Evolutionary conservation across 495 filamentous ascomycete genomes (phyloP), one percentile per base, ranked within the genome.

Genomic region (Podospora comata): DNA sequence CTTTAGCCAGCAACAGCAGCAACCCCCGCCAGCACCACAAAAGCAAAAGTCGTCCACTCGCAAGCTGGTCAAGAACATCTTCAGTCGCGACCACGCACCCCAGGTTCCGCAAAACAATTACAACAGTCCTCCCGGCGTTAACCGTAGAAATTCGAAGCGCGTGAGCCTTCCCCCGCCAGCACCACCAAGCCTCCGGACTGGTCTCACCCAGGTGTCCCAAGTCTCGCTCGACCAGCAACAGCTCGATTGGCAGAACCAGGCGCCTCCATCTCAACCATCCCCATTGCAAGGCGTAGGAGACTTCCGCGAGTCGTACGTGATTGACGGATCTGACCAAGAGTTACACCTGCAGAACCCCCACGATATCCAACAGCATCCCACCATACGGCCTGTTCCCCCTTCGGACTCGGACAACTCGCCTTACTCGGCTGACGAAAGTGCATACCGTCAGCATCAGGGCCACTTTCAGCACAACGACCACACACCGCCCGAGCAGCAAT

Each of bases 111-210:
- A 72, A 23, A 70, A 68, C 62, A 74, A 79, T 15, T 80, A 82
- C 77, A 79, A 79, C 70, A 81, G 78, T 74, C 69, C 74, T 30
- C 64, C 73, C 11, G 79, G 79, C 18, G 60, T 83, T 15, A 76
- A 70, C 62, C 83, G 84, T 66, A 76, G 82, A 67, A 79, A 81
- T 16, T 86, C 85, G 16, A 84, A 83, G 71, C 75, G 83, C 61
- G 73, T 80, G 61, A 83, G 82, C 71, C 76, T 79, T 56, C 73
- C 76, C 26, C 78, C 77, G 60, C 76, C 75, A 56, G 77, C 78
- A 28, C 76, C 76, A 73, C 77, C 71, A 74, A 76, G 69, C 72
- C 79, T 77, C 73, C 80, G 74, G 69, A 80, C 73, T 71, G 80
- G 80, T 65, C 70, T 76, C 60, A 78, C 81, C 28, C 80, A 79